Conservation (phyloP, 139 green algal genomes). For the Coccomyxa sp. region DNA sequence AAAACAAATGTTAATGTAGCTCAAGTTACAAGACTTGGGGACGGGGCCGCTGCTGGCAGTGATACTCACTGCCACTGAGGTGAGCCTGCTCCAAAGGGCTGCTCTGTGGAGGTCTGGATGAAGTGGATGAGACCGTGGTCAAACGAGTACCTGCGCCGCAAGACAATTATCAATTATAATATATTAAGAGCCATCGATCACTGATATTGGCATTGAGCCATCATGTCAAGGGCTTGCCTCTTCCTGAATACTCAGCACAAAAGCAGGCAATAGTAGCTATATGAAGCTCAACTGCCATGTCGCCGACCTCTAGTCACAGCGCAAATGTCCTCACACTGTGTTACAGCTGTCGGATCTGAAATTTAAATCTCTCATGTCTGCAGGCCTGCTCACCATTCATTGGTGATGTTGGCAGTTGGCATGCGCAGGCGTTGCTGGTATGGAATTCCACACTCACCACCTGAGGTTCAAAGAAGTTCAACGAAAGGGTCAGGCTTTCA, state of each 20-base stretch:
- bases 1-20: too few species aligned
- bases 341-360: too few species aligned
- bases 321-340: not conserved
- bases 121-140: slow-evolving; percentile 61
- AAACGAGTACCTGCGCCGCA: slow-evolving; percentile 49
- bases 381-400: not conserved
- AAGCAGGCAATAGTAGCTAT: not conserved
- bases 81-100: slow-evolving; percentile 33
- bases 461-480: slow-evolving; percentile 5
- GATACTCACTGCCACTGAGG: slow-evolving; percentile 21
- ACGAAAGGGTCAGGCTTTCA: not conserved
- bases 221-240: too few species aligned
- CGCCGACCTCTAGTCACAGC: not conserved
- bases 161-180: too few species aligned
- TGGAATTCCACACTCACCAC: slow-evolving; percentile 9
- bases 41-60: too few species aligned
- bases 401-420: slow-evolving; percentile 19
- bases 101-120: slow-evolving; percentile 57
- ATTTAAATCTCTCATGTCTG: not conserved
- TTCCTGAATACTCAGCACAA: not conserved
- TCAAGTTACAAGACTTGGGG: too few species aligned
- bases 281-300: too few species aligned
- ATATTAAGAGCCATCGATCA: too few species aligned
- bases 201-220: too few species aligned
- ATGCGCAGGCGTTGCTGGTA: slow-evolving; percentile 44